Base-by-base conservation (phyloP, 164 flowering plant genomes). In the Magnolia kwangsiensis region DNA sequence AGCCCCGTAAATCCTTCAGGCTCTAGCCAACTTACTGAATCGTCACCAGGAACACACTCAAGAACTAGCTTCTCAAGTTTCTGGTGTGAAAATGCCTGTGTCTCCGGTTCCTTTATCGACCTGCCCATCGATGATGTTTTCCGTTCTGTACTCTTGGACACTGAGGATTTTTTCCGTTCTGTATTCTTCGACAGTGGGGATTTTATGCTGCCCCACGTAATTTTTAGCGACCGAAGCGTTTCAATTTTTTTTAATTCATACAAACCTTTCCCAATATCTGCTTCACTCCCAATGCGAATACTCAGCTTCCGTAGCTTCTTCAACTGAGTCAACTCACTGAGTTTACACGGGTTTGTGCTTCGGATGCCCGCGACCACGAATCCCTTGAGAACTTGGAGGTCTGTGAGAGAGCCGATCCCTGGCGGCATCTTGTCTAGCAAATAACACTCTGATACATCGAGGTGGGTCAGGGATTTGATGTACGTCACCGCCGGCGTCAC, bases 381-480 rank as follows among this genome's bases (percentile, higher is more conserved):
- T 16, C 91, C 91, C 74, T 87, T 87, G 0, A 88, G 86, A 45
- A 88, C 89, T 77, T 77, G 66, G 19, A 88, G 82, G 10, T 83
- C 19, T 1, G 73, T 23, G 3, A 88, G 86, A 16, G 4, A 1
- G 0, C 71, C 61, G 11, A 86, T 68, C 63, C 72, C 86, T 73
- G 74, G 75, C 1, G 91, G 91, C 77, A 88, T 77, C 69, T 70
- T 18, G 7, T 80, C 83, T 1, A 76, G 23, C 58, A 76, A 0
- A 74, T 82, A 85, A 76, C 91, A 87, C 59, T 82, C 83, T 1
- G 89, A 87, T 19, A 87, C 63, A 71, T 88, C 91, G 81, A 88
- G 77, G 67, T 85, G 85, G 0, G 84, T 85, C 55, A 88, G 77
- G 7, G 73, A 78, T 70, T 72, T 80, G 2, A 87, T 79, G 0